These are phyloP conservation scores for Aspergillus nanangensis DNA, from an alignment of 495 filamentous ascomycete species.

Conservation along the genomic window DNA sequence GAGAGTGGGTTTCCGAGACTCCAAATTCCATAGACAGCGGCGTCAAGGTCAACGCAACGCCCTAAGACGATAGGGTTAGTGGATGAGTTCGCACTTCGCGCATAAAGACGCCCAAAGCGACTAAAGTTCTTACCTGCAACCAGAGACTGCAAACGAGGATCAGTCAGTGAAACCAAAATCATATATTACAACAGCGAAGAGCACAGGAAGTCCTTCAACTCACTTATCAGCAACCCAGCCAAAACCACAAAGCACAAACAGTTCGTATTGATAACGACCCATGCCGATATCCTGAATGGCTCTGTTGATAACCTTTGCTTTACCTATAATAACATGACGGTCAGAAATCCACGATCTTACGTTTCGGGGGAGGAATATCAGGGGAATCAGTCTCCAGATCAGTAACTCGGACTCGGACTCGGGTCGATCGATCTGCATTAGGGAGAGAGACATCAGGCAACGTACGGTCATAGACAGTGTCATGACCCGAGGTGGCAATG, in stretches of 20 bases:
- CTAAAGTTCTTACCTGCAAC: slow-evolving; percentile 24
- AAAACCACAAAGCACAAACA: slow-evolving; percentile 68
- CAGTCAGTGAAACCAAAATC: no score
- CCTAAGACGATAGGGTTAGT: slow-evolving; percentile 25
- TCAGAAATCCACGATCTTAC: background rate
- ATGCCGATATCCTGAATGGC: slow-evolving; percentile 68
- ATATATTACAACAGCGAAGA: no score
- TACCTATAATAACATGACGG: slow-evolving; percentile 18
- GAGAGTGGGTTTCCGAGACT: slow-evolving; percentile 31
- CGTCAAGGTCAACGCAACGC: slow-evolving; percentile 24
- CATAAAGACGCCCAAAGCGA: no score
- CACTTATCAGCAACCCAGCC: slow-evolving; percentile 58
- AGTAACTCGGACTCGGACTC: no score
- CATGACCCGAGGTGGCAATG: slow-evolving; percentile 38
- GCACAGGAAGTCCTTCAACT: slow-evolving; percentile 3
- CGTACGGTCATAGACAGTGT: slow-evolving; percentile 54
- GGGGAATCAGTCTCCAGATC: no score
- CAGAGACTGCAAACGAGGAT: slow-evolving; percentile 22
- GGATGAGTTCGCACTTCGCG: no score
- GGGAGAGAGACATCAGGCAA: slow-evolving; percentile 15
- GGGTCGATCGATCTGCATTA: no score
- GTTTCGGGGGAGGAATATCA: no score
- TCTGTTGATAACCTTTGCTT: slow-evolving; percentile 44
- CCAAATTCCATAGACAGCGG: slow-evolving; percentile 37
- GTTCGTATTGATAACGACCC: slow-evolving; percentile 72